A percentile compares a stretch with the other conserved stretches of the same genome.
Evolutionary conservation across 768 basidiomycete genomes (phyloP).

Genomic region (Rhodotorula diobovata): DNA sequence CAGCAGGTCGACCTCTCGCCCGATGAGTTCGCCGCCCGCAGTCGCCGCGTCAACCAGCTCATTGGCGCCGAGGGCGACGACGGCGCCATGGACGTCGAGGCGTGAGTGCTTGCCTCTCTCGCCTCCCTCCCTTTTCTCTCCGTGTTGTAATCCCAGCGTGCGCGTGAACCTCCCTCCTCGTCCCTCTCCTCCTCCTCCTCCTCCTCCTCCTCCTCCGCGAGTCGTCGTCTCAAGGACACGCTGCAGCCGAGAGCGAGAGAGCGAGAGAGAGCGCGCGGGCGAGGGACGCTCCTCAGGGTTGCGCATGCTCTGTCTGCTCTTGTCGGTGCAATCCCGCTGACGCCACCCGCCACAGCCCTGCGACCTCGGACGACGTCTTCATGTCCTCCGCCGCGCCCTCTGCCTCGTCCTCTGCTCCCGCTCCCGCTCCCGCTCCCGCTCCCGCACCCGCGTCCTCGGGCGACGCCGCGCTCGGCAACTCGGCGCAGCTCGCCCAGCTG

Average conservation of each 20-base stretch:
- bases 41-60: slow-evolving; percentile 34
- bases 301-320: neutral
- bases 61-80: slow-evolving; percentile 29
- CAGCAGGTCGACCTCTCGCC: slow-evolving; percentile 30
- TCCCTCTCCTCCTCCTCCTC: neutral
- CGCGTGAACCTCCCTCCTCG: neutral
- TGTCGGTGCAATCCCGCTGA: neutral
- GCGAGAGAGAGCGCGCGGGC: too few species aligned
- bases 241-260: neutral
- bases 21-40: slow-evolving; percentile 9
- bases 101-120: slow-evolving; percentile 7
- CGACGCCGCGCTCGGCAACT: neutral
- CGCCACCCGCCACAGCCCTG: neutral
- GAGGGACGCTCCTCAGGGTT: neutral
- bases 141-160: neutral
- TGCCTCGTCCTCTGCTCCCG: neutral
- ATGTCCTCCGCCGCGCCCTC: neutral
- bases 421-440: neutral
- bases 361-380: neutral
- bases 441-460: neutral
- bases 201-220: neutral
- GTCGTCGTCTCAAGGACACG: neutral
- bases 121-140: neutral
- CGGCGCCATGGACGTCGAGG: slow-evolving; percentile 22
- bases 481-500: slow-evolving; percentile 11